phyloP scores from a whole-genome alignment of 768 basidiomycete genomes.

The Cystobasidium ongulense region DNA sequence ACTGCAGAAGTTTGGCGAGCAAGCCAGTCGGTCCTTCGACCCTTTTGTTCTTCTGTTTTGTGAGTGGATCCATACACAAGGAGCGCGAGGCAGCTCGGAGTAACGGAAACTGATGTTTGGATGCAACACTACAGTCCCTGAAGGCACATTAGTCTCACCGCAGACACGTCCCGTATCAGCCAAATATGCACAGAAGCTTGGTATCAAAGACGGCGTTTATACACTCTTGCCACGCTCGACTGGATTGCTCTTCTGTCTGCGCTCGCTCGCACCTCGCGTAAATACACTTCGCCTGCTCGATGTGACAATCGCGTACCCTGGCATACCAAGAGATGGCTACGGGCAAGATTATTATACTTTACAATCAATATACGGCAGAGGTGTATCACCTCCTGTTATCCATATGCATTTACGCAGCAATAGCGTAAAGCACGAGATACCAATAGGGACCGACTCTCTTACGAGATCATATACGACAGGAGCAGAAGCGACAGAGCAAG shows the following conservation, averaged over 20 bases:
- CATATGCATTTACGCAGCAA: constrained; percentile 81
- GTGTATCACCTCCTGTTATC: constrained; percentile 63
- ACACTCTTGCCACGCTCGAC: constrained; percentile 85
- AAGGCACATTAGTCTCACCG: constrained; percentile 85
- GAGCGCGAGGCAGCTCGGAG: too few relatives aligned
- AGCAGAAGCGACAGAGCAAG: constrained; percentile 51
- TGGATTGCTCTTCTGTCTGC: constrained; percentile 74
- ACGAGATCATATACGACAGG: neutral
- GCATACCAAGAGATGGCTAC: constrained; percentile 35
- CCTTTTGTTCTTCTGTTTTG: constrained; percentile 31
- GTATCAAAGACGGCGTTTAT: constrained; percentile 72
- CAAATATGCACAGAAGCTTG: constrained; percentile 78
- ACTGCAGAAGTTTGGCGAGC: constrained; percentile 61
- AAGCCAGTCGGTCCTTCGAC: constrained; percentile 37
- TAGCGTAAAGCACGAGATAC: constrained; percentile 51
- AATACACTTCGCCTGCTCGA: constrained; percentile 75
- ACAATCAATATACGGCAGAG: constrained; percentile 73
- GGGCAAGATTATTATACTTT: constrained; percentile 55
- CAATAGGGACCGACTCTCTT: constrained; percentile 39
- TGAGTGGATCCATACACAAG: too few relatives aligned
- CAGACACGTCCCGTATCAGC: constrained; percentile 76
- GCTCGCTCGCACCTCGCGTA: constrained; percentile 68
- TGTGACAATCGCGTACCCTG: constrained; percentile 78
- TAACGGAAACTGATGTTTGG: constrained; percentile 21
- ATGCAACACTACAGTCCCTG: constrained; percentile 63